Evolutionary conservation across 495 filamentous ascomycete species (phyloP), one percentile per base, ranked within the genome.

Genomic region (Peziza echinospora): DNA sequence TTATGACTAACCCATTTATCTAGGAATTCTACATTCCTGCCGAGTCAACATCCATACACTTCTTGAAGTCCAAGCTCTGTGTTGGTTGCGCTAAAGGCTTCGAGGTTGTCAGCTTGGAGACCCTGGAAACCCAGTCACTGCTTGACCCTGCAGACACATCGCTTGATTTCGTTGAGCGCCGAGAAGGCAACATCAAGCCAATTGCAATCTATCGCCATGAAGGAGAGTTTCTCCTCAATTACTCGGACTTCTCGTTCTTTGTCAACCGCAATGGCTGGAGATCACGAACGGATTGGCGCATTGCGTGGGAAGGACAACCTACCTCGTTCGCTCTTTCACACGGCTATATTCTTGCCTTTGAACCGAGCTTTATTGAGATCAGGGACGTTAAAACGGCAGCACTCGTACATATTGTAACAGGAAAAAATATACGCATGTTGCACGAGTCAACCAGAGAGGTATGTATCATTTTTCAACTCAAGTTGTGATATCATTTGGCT

Each of bases 201-300:
- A 89, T 99, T 49, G 84, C 93, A 54, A 94, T 99, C 58, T 92
- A 96, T 60, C 78, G 91, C 17, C 75, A 96, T 55, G 84, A 87
- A 52, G 84, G 84, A 51, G 91, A 96, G 60, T 99, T 99, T 71
- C 70, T 99, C 37, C 73, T 99, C 46, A 94, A 93, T 62, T 99
- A 99, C 63, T 84, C 82, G 19, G 91, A 99, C 55, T 96, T 93
- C 61, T 91, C 82, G 17, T 96, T 99, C 71, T 99, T 93, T 56
- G 89, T 99, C 55, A 96, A 99, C 63, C 75, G 89, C 45, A 93
- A 99, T 60, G 91, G 91, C 22, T 99, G 91, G 91, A 74, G 91
- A 45, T 85, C 87, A 26, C 71, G 85, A 50, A 81, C 85, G 16
- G 91, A 99, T 58, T 99, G 91, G 91, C 78, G 76, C 50, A 92